Conservation (phyloP, 495 filamentous ascomycete species). For the Lophium mytilinum region DNA sequence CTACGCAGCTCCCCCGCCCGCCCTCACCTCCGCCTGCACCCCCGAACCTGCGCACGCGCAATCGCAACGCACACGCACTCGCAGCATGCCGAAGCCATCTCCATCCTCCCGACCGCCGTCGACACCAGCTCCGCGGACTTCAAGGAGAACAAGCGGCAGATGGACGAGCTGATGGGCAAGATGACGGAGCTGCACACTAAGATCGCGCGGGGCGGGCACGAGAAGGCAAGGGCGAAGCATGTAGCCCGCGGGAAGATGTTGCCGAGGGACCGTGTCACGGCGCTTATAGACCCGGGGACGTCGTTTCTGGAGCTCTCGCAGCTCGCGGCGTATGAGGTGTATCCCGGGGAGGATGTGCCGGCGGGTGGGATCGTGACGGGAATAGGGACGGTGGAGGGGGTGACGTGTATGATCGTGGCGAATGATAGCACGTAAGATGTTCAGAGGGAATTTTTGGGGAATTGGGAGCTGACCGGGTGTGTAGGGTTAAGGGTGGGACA, state of each 20-base stretch:
- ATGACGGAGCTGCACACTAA: slow-evolving; percentile 61
- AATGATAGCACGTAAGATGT: slow-evolving; percentile 74
- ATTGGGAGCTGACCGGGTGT: background rate
- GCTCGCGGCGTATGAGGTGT: slow-evolving; percentile 79
- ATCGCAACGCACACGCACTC: slow-evolving; percentile 39
- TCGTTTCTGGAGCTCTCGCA: slow-evolving; percentile 87
- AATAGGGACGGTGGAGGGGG: slow-evolving; percentile 82
- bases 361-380: slow-evolving; percentile 91
- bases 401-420: slow-evolving; percentile 87
- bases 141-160: slow-evolving; percentile 70
- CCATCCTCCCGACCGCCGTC: slow-evolving; percentile 63
- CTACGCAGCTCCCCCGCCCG: background rate
- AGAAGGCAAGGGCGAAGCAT: slow-evolving; percentile 86
- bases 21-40: slow-evolving; percentile 2
- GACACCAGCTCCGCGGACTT: slow-evolving; percentile 73
- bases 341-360: slow-evolving; percentile 75
- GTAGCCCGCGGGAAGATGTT: slow-evolving; percentile 87
- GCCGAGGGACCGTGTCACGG: slow-evolving; percentile 78
- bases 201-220: slow-evolving; percentile 66
- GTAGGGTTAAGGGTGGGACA: slow-evolving; percentile 87
- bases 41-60: slow-evolving; percentile 6
- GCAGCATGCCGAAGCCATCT: slow-evolving; percentile 56
- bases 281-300: slow-evolving; percentile 80
- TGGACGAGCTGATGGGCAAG: slow-evolving; percentile 59
- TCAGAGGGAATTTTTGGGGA: background rate